Base-by-base conservation (phyloP, 768 basidiomycete species). In the Phanerochaete carnosa region DNA sequence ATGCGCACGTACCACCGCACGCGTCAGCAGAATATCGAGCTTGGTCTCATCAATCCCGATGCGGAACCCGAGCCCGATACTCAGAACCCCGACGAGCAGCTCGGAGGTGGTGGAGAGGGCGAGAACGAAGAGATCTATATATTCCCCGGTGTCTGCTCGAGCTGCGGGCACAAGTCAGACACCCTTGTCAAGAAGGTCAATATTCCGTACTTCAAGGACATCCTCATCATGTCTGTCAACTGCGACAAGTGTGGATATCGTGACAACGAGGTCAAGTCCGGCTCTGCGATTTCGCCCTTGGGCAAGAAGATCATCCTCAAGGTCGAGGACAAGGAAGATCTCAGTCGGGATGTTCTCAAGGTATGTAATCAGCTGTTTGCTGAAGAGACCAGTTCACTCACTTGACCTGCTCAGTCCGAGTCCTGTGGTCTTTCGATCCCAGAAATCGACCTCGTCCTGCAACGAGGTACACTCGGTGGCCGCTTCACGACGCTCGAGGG, bases 141-240 rank as follows among this genome's bases (percentile, higher is more conserved):
- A 29, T 99, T 98, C 79, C 89, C 85, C 0, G 94, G 94, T 1
- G 74, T 81, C 15, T 99, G 97, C 73, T 91, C 93, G 12, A 90
- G 90, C 64, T 99, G 97, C 73, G 89, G 90, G 2, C 88, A 88
- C 66, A 77, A 83, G 8, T 77, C 93, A 25, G 83, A 94, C 68
- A 99, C 97, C 0, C 78, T 87, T 65, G 97, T 99, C 92, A 96
- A 98, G 82, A 92, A 91, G 70, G 90, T 98, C 65, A 87, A 85
- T 62, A 97, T 99, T 65, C 97, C 97, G 0, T 94, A 99, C 74
- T 98, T 99, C 83, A 94, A 99, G 83, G 95, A 99, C 66, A 89
- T 94, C 58, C 76, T 98, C 57, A 96, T 98, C 75, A 98, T 98
- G 95, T 96, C 96, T 25, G 95, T 95, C 6, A 98, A 97, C 72